Base-by-base conservation (phyloP, 2,329 filamentous ascomycete genomes). In the Mycosphaerella sp. region DNA sequence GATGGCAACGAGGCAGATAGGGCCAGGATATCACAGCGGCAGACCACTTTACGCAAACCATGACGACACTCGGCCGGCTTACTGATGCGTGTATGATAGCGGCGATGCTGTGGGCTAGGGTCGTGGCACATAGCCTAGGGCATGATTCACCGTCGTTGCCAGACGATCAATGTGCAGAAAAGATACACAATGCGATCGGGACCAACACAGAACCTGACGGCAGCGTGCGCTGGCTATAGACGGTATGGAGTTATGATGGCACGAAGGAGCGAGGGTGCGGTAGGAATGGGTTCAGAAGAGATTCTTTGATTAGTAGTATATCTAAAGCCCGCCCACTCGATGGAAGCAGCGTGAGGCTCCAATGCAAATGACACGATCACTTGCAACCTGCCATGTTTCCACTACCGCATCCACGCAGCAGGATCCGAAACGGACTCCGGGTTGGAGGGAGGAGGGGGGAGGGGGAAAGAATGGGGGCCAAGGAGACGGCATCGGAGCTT, bases 261-360 rank as follows among this genome's bases (percentile, higher is more conserved):
- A 41, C 13, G 17, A 41, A 12, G 39, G 17, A 41, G 39, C 39
- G 39, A 41, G 3, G 39, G 39, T 16, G 39, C 39, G 17, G 36
- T 13, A 5, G 16, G 39, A 41, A 21, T 41, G 16, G 8, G 8
- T 25, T 41, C 6, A 18, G 8, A 39, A 41, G 39, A 17, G 39
- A 41, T 25, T 10, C 10, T 17, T 41, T 41, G 39, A 25, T 41
- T 25, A 17, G 9, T 41, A 21, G 16, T 41, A 41, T 25, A 41
- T 21, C 39, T 41, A 41, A 25, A 21, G 16, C 16, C 16, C 39
- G 39, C 39, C 39, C 36, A 17, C 36, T 17, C 36, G 36, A 41
- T 21, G 39, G 36, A 39, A 41, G 39, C 39, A 41, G 39, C 39
- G 39, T 41, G 39, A 41, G 39, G 39, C 39, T 41, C 36, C 12